phyloP scores from a whole-genome alignment of 805 yeast species.

The Candida krabiensis region DNA sequence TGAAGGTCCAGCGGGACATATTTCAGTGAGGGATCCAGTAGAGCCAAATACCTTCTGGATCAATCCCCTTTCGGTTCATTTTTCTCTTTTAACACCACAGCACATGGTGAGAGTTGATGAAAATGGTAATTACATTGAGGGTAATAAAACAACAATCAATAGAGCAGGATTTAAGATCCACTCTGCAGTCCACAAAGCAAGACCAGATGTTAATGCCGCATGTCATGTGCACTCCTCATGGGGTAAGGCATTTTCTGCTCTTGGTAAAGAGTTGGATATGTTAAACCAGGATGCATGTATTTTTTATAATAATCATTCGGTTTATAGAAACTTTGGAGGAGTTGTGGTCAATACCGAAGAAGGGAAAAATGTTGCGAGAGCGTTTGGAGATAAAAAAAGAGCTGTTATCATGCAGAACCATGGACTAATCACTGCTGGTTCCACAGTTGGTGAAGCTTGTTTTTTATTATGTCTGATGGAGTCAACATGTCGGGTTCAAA shows the following conservation, averaged over 20 bases:
- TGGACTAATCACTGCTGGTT: slow-evolving; percentile 66
- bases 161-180: slow-evolving; percentile 70
- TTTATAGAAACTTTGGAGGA: slow-evolving; percentile 70
- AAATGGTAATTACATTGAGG: slow-evolving; percentile 61
- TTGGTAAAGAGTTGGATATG: slow-evolving; percentile 69
- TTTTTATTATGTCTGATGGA: slow-evolving; percentile 61
- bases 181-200: slow-evolving; percentile 58
- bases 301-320: slow-evolving; percentile 64
- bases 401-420: slow-evolving; percentile 61
- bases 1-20: slow-evolving; percentile 86
- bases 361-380: slow-evolving; percentile 56
- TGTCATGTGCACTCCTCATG: slow-evolving; percentile 64
- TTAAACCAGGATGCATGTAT: slow-evolving; percentile 72
- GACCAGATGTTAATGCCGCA: slow-evolving; percentile 69
- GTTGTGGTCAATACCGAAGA: slow-evolving; percentile 66
- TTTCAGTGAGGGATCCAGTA: slow-evolving; percentile 78
- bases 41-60: slow-evolving; percentile 79
- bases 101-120: slow-evolving; percentile 63
- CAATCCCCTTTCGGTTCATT: slow-evolving; percentile 78
- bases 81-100: slow-evolving; percentile 52
- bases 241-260: slow-evolving; percentile 62
- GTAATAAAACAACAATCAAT: slow-evolving; percentile 48
- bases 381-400: slow-evolving; percentile 55
- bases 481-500: slow-evolving; percentile 58
- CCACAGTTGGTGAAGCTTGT: slow-evolving; percentile 71